Evolutionary conservation across 2,329 filamentous ascomycete species (phyloP).

Genomic region (Trichoderma endophyticum): DNA sequence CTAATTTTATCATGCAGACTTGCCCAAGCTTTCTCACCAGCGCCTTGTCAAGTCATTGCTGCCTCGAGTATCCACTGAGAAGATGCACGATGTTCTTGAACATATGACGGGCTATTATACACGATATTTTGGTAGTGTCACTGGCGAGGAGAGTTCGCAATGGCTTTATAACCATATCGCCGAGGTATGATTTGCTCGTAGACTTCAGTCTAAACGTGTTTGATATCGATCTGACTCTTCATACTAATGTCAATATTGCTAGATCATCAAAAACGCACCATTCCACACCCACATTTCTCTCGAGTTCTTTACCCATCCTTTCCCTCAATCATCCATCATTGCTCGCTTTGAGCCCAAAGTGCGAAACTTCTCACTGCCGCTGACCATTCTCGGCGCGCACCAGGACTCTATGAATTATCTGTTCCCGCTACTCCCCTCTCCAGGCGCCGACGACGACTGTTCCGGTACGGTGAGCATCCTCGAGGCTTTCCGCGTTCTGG

Average conservation of each 20-base stretch:
- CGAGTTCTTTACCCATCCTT: constrained; percentile 59
- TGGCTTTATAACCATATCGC: constrained; percentile 23
- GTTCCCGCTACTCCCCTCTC: constrained; percentile 64
- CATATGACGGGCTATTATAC: constrained; percentile 60
- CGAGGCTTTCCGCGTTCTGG: constrained; percentile 65
- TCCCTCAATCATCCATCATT: constrained; percentile 69
- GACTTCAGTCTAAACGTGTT: constrained; percentile 45
- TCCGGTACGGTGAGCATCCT: constrained; percentile 71
- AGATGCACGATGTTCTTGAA: constrained; percentile 63
- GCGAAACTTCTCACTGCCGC: constrained; percentile 26
- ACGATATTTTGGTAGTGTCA: constrained; percentile 46
- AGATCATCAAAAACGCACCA: constrained; percentile 34
- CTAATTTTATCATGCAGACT: constrained; percentile 24
- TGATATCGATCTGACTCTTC: constrained; percentile 42
- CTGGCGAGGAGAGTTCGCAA: constrained; percentile 9
- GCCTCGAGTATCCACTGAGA: constrained; percentile 56
- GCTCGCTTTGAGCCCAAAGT: constrained; percentile 56
- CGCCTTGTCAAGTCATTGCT: constrained; percentile 55
- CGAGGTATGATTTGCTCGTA: constrained; percentile 23
- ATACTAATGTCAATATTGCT: not conserved
- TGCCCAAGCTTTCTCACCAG: constrained; percentile 45
- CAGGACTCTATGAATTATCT: constrained; percentile 74
- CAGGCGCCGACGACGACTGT: constrained; percentile 71
- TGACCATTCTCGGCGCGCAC: constrained; percentile 57
- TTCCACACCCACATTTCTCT: constrained; percentile 29